Evolutionary conservation across 495 filamentous ascomycete genomes (phyloP).

Genomic region (Penicillium turbatum): DNA sequence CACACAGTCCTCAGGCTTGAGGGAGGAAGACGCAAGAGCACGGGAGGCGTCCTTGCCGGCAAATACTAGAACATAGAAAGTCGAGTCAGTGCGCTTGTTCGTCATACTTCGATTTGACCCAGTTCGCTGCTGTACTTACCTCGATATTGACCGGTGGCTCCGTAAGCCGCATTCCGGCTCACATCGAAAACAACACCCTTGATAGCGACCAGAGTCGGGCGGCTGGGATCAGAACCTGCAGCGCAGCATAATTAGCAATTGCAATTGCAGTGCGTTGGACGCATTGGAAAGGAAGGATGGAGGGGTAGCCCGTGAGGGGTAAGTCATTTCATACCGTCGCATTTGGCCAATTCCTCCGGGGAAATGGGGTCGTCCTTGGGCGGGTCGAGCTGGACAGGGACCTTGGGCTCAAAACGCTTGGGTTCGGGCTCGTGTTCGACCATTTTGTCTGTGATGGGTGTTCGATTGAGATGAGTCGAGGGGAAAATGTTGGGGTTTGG

Average conservation of each 20-base stretch:
- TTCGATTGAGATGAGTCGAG: constrained; percentile 8
- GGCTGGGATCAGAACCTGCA: constrained; percentile 55
- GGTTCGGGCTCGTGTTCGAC: constrained; percentile 23
- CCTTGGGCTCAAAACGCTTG: constrained; percentile 80
- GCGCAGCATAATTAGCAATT: not conserved
- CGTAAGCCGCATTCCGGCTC: constrained; percentile 76
- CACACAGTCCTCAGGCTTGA: constrained; percentile 77
- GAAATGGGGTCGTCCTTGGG: constrained; percentile 86
- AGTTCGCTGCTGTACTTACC: constrained; percentile 49
- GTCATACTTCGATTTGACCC: not conserved
- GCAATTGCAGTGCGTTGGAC: not conserved
- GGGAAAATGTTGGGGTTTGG: constrained; percentile 6
- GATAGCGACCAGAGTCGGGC: constrained; percentile 87
- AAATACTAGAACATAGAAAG: constrained; percentile 59
- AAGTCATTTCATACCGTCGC: constrained; percentile 58
- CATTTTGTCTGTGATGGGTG: constrained; percentile 24
- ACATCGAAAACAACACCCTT: constrained; percentile 97
- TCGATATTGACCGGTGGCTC: constrained; percentile 76
- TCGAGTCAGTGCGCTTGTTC: constrained; percentile 6
- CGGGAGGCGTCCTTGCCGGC: constrained; percentile 91
- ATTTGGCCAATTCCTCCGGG: constrained; percentile 67
- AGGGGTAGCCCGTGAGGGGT: not conserved
- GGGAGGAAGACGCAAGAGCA: constrained; percentile 78
- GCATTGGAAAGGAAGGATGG: constrained; percentile 1
- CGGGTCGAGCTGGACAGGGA: constrained; percentile 71